Evolutionary conservation across 1,139 yeast species (phyloP).

Genomic region (Casaregolazyma lundiana): DNA sequence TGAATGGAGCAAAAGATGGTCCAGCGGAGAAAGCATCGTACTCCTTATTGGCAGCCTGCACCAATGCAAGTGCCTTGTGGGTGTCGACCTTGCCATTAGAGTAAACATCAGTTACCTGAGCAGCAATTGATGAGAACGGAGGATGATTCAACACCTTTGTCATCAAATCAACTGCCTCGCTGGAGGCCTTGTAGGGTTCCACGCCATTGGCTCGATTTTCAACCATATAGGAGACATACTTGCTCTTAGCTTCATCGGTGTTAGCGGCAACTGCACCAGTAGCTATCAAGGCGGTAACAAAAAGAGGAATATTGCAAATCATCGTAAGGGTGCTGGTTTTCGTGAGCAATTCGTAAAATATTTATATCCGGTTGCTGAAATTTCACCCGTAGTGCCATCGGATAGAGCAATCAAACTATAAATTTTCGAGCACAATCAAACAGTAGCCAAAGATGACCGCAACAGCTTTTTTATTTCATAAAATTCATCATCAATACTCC

Average conservation of each 20-base stretch:
- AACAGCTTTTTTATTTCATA: slow-evolving; percentile 75
- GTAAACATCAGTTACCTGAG: slow-evolving; percentile 16
- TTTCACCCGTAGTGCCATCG: background rate
- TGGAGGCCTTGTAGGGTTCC: slow-evolving; percentile 22
- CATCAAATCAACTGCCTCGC: slow-evolving; percentile 23
- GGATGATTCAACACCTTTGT: slow-evolving; percentile 21
- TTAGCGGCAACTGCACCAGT: slow-evolving; percentile 6
- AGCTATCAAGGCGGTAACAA: slow-evolving; percentile 4
- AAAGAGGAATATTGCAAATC: background rate
- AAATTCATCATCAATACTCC: slow-evolving; percentile 69
- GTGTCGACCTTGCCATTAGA: slow-evolving; percentile 13
- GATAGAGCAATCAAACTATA: background rate
- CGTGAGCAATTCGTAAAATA: too few relatives aligned
- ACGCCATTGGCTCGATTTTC: slow-evolving; percentile 16
- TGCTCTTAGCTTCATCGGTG: slow-evolving; percentile 12
- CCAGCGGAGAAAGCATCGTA: slow-evolving; percentile 21
- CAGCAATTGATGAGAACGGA: slow-evolving; percentile 19
- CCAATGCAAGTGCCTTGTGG: slow-evolving; percentile 10
- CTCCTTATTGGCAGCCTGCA: slow-evolving; percentile 17
- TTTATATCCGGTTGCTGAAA: background rate
- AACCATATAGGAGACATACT: slow-evolving; percentile 15
- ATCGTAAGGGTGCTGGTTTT: background rate
- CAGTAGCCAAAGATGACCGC: slow-evolving; percentile 75
- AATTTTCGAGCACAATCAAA: slow-evolving; percentile 30
- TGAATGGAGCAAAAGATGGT: slow-evolving; percentile 23